These are phyloP conservation scores for Coniferiporia sulphurascens DNA, from an alignment of 1,284 basidiomycete species.

Conservation along the genomic window DNA sequence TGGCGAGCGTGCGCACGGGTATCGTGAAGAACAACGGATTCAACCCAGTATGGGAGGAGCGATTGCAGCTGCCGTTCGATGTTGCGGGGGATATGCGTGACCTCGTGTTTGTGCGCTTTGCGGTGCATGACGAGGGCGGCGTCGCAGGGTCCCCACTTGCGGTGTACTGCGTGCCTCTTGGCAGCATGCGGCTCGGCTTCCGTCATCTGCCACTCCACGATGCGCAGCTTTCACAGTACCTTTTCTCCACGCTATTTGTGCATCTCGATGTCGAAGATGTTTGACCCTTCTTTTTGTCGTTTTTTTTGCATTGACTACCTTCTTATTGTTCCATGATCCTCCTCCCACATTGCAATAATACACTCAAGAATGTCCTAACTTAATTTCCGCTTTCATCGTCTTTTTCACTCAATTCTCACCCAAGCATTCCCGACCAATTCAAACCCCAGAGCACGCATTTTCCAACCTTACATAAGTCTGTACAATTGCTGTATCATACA, in stretches of 20 bases:
- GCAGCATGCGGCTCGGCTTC: slow-evolving; percentile 70
- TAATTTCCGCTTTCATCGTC: too few relatives aligned
- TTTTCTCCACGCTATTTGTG: slow-evolving; percentile 89
- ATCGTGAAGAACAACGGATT: slow-evolving; percentile 82
- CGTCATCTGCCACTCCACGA: slow-evolving; percentile 86
- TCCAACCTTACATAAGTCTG: not conserved
- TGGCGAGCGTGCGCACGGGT: slow-evolving; percentile 42
- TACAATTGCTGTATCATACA: not conserved
- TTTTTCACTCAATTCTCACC: too few relatives aligned
- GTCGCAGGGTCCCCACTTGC: slow-evolving; percentile 65
- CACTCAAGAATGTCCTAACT: too few relatives aligned
- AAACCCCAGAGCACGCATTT: not conserved
- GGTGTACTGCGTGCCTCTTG: slow-evolving; percentile 64
- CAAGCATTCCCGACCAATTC: too few relatives aligned
- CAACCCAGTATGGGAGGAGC: slow-evolving; percentile 85
- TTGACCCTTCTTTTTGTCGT: not conserved
- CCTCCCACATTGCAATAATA: too few relatives aligned
- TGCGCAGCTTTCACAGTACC: slow-evolving; percentile 71
- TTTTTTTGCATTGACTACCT: not conserved
- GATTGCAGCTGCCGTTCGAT: slow-evolving; percentile 64
- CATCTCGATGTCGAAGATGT: slow-evolving; percentile 43
- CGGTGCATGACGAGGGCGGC: slow-evolving; percentile 62
- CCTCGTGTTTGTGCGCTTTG: slow-evolving; percentile 78
- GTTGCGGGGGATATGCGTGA: slow-evolving; percentile 75
- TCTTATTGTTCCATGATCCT: too few relatives aligned